Evolutionary conservation across 768 basidiomycete species (phyloP), one percentile per base, ranked within the genome.

Genomic region (Amanita inopinata): DNA sequence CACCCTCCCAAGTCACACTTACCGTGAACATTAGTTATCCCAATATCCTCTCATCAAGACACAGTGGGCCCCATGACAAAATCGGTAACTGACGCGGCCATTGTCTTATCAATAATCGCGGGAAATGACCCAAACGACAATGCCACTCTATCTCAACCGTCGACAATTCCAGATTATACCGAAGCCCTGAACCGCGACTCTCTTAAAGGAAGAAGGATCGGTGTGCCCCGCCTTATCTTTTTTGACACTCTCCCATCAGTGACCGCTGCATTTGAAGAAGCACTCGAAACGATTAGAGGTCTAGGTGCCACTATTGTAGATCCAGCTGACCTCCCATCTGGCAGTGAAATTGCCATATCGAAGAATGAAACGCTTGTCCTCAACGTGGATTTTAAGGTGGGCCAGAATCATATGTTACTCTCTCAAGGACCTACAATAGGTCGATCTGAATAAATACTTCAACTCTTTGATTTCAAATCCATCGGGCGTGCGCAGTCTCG

Each of bases 281-380:
- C 69, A 0, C 50, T 74, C 31, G 23, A 50, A 10, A 61, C 60
- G 0, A 56, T 75, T 8, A 52, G 57, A 25, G 47, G 48, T 2
- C 58, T 74, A 1, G 73, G 73, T 1, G 71, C 71, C 0, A 67
- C 70, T 1, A 61, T 83, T 3, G 64, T 82, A 5, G 80, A 83
- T 51, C 76, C 78, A 0, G 74, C 77, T 1, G 75, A 81, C 45
- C 58, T 83, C 11, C 71, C 77, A 0, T 71, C 72, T 19, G 73
- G 71, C 2, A 63, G 68, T 0, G 76, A 75, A 40, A 66, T 76
- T 8, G 50, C 65, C 14, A 46, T 50, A 2, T 71, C 71, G 0
- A 66, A 67, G 10, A 75, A 77, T 43, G 78, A 82, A 53, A 71
- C 63, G 0, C 55, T 74, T 11, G 79, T 80, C 2, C 48, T 76